Base-by-base conservation (phyloP, 2,329 filamentous ascomycete species). In the Penicillium sp. region DNA sequence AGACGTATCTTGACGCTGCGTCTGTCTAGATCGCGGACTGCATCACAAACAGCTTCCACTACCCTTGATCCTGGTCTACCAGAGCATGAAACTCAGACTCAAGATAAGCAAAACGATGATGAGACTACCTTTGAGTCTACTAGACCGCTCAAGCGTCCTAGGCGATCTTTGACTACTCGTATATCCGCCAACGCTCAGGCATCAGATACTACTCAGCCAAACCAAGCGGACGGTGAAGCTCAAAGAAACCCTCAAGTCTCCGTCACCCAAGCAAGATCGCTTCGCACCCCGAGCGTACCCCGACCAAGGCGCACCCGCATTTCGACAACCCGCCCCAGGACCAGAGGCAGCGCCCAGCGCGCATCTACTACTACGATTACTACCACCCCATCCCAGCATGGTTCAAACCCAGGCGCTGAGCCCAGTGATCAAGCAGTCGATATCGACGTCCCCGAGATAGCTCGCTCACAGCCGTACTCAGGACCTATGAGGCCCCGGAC, bases 361-460 rank as follows among this genome's bases (percentile, higher is more conserved):
- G n/a, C 38, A n/a, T 46, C 9, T 21, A 26, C 45, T 35, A 21
- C 23, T 11, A 31, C 7, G 5, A 30, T 6, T 13, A 41, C 55
- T 3, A 17, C 38, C 23, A 5, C 46, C 29, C 26, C 41, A n/a
- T 15, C 11, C 19, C 29, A 35, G 29, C 30, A 9, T 15, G 19
- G 9, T 5, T 13, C 19, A 23, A 45, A 30, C 31, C 17, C 50
- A 15, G 23, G n/a, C 30, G 11, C 21, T 29, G 23, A 57, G 8
- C 30, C 21, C 35, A 5, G 13, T 38, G 56, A 48, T 1, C 38
- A 29, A 38, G 55, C 48, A 29, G 8, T 58, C 8, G 60, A 64
- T 7, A 21, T 56, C 21, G 66, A 67, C 5, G 62, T 68, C 35
- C 72, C 72, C 2, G 72, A 75, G 49, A 29, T 71, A 3, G 44